Base-by-base conservation (phyloP, 805 yeast genomes). In the Candida andamanensis region DNA sequence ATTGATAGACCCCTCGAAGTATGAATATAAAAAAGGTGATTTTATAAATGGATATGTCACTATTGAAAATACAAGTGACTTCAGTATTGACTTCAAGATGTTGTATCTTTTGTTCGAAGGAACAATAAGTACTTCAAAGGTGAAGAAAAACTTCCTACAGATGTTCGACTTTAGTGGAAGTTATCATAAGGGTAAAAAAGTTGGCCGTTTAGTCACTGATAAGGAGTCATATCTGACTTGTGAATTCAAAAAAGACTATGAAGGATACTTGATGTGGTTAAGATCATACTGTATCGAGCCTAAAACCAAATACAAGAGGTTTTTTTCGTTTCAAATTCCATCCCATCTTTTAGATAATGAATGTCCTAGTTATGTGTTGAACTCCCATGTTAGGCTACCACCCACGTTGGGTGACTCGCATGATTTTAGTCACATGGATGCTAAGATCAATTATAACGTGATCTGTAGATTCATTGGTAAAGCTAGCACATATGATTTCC, bases 1-100 rank as follows among this genome's bases (percentile, higher is more conserved):
- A 19, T 37, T 42, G 16, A 52, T 63, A 5, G 58, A 61, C 32
- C 54, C 58, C 6, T 50, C 54, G 35, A 35, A 47, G 15, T 51
- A 42, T 40, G 84, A 78, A 49, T 81, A 72, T 47, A 73, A 73
- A 13, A 78, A 80, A 9, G 85, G 85, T n/a, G 87, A 80, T 47
- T 63, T 64, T 14, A 61, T 81, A 10, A 69, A 74, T 45, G 90
- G 90, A 0, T 74, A 69, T 43, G 55, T 71, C 6, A 41, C 51
- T 0, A 57, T 75, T 14, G 55, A 59, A 31, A 76, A 76, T 44
- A 55, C 44, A 5, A 52, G 72, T 2, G 32, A 48, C 1, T 41
- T 53, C 12, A 56, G 64, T 0, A 59, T 80, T 14, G 70, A 72
- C 2, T 81, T 79, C 46, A 81, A 79, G 42, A 75, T 76, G 77